Evolutionary conservation across 1,284 basidiomycete species (phyloP), one percentile per base, ranked within the genome.

Genomic region (Pseudomicrostroma phylloplanum): DNA sequence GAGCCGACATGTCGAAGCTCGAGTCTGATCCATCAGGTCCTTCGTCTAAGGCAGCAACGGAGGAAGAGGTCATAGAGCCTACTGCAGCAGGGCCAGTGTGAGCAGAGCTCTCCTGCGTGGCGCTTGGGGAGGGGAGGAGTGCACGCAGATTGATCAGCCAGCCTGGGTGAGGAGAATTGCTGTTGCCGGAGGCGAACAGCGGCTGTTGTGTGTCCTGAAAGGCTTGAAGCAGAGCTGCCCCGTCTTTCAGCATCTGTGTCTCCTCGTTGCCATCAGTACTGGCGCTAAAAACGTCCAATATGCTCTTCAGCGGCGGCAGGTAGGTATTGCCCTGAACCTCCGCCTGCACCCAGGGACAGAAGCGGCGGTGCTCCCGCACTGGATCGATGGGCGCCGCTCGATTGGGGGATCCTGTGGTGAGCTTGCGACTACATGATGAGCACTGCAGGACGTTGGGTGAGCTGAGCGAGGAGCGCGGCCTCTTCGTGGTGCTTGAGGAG

Each of bases 271-370:
- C 15, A 25, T 26, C 51, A 48, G 8, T 19, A 54, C 21, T 25
- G 25, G 51, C 8, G 51, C 21, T 2, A 21, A 6, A 6, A 13
- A 26, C 51, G 3, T 54, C 21, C 17, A 54, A 19, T 26, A 19
- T 25, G 12, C 43, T 21, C 26, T 25, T 21, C 7, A 17, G 7
- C 51, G 25, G 13, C 21, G 51, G 51, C 13, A 54, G 51, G 26
- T 54, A 54, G 2, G 21, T 23, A 6, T 25, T 19, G 21, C 7
- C 51, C 26, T 54, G 51, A 2, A 25, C 21, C 3, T 25, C 17
- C 15, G 51, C 17, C 25, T 54, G 17, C 51, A 54, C 51, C 51
- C 51, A 54, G 21, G 51, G 51, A 54, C 21, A 54, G 21, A 54
- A 54, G 15, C 17, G n/a, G 13, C 51, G 51, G 21, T 54, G 51